These are phyloP conservation scores for Basidiobolus heterosporus DNA, from an alignment of 371 early-diverging fungal species.

Conservation along the genomic window DNA sequence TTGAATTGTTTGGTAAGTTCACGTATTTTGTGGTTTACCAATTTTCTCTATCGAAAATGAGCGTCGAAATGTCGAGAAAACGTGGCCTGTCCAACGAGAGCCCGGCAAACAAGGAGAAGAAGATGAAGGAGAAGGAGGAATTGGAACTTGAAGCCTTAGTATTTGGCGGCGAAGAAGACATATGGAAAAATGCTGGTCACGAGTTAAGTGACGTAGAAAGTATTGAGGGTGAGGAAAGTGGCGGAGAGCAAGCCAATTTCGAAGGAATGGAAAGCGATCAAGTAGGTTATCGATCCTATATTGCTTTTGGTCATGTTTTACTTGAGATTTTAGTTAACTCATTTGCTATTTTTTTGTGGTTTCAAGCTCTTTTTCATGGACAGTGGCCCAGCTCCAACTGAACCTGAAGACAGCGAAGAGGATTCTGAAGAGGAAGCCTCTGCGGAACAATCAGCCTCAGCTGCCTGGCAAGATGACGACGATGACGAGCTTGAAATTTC, in stretches of 20 bases:
- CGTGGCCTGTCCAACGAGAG: too few relatives aligned
- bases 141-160: conserved; percentile 42
- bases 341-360: conserved; percentile 21
- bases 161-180: conserved; percentile 30
- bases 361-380: conserved; percentile 17
- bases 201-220: conserved; percentile 12
- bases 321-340: neutral
- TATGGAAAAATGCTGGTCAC: conserved; percentile 18
- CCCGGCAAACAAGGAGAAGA: too few relatives aligned
- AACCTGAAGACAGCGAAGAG: conserved; percentile 9
- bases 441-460: conserved; percentile 10
- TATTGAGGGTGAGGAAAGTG: conserved; percentile 10
- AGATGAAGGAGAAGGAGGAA: conserved; percentile 19
- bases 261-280: neutral
- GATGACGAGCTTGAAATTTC: conserved; percentile 46
- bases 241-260: conserved; percentile 9
- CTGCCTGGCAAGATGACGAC: conserved; percentile 69
- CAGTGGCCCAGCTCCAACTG: conserved; percentile 2
- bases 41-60: too few relatives aligned
- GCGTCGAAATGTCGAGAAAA: too few relatives aligned
- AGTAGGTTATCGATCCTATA: neutral
- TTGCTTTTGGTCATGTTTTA: neutral
- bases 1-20: too few relatives aligned
- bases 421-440: conserved; percentile 3
- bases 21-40: too few relatives aligned